phyloP scores from a whole-genome alignment of 1,139 yeast species.

The Pichia kudriavzevii region DNA sequence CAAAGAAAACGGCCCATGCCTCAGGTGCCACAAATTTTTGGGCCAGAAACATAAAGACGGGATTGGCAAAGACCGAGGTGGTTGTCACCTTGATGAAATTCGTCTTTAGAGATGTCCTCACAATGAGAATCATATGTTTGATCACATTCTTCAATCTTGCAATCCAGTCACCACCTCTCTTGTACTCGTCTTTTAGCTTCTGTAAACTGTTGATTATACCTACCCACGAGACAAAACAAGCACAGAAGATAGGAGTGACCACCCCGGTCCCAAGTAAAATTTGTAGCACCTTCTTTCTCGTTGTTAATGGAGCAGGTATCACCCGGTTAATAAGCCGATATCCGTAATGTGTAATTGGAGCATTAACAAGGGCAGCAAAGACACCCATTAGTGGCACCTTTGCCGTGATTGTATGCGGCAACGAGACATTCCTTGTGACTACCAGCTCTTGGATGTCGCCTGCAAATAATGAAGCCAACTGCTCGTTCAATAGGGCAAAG shows the following conservation, averaged over 20 bases:
- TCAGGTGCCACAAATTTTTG: constrained; percentile 66
- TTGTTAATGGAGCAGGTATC: constrained; percentile 35
- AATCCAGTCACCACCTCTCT: constrained; percentile 24
- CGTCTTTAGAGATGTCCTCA: constrained; percentile 35
- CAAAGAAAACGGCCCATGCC: constrained; percentile 81
- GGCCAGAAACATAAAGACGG: constrained; percentile 59
- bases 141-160: not conserved
- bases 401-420: constrained; percentile 36
- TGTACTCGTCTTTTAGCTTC: constrained; percentile 24
- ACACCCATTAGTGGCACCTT: constrained; percentile 61
- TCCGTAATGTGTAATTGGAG: constrained; percentile 67
- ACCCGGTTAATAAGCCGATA: constrained; percentile 41
- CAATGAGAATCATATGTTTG: not conserved
- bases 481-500: constrained; percentile 51
- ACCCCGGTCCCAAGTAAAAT: constrained; percentile 52
- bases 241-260: constrained; percentile 57
- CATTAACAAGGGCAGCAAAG: constrained; percentile 61
- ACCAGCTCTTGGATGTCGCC: constrained; percentile 25
- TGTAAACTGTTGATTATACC: constrained; percentile 33
- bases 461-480: constrained; percentile 47
- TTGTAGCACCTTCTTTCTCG: constrained; percentile 44
- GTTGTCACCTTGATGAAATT: constrained; percentile 52
- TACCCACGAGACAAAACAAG: constrained; percentile 50
- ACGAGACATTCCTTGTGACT: constrained; percentile 12
- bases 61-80: constrained; percentile 59